Evolutionary conservation across 371 early-diverging fungal species (phyloP).

Genomic region (Ecytonucleospora hepatopenaei): DNA sequence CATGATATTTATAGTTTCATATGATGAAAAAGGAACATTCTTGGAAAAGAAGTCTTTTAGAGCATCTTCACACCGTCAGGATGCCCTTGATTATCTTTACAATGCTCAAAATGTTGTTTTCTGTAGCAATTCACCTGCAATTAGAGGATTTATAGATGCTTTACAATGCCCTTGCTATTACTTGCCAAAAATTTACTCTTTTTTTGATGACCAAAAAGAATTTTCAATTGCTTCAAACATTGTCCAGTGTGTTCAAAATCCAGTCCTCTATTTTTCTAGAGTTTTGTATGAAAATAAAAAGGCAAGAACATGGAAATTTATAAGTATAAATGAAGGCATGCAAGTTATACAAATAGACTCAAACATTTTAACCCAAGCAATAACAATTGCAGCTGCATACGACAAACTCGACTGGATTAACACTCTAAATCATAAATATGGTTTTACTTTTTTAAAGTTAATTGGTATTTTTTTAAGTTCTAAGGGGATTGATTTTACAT

Average conservation of each 20-base stretch:
- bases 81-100: constrained; percentile 9
- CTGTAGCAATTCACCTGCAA: neutral
- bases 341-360: neutral
- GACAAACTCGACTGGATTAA: constrained; percentile 18
- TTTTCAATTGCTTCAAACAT: constrained; percentile 10
- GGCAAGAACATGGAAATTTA: too few relatives aligned
- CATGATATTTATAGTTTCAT: constrained; percentile 6
- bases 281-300: neutral
- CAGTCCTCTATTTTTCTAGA: constrained; percentile 18
- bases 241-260: constrained; percentile 17
- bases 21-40: constrained; percentile 24
- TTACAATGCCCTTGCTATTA: neutral
- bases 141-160: constrained; percentile 11
- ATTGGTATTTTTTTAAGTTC: neutral
- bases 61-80: neutral
- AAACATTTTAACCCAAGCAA: neutral
- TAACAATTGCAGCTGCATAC: neutral
- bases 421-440: neutral
- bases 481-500: constrained; percentile 8
- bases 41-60: constrained; percentile 12
- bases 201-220: constrained; percentile 15
- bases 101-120: constrained; percentile 8
- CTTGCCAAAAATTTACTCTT: neutral
- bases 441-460: constrained; percentile 9
- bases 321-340: neutral